phyloP scores from a whole-genome alignment of 1,139 yeast species.

The Petasospora fabianii region DNA sequence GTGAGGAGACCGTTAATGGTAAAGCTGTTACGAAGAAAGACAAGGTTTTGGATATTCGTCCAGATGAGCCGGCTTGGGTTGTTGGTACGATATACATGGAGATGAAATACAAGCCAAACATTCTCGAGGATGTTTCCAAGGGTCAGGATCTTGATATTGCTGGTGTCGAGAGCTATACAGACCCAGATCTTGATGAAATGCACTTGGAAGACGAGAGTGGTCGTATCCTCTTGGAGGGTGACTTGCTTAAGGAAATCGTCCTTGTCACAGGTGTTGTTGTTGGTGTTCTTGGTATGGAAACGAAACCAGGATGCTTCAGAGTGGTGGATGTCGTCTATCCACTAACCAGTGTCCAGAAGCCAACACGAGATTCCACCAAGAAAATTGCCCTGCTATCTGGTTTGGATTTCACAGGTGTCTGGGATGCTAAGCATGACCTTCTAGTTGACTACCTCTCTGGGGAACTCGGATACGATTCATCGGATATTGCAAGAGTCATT shows the following conservation, averaged over 20 bases:
- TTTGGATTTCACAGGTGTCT: constrained; percentile 45
- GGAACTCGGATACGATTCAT: constrained; percentile 45
- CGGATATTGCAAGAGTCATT: constrained; percentile 50
- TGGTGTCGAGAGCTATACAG: constrained; percentile 47
- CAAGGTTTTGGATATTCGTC: constrained; percentile 73
- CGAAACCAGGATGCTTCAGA: constrained; percentile 79
- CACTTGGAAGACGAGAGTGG: constrained; percentile 95
- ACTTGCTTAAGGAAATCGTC: constrained; percentile 42
- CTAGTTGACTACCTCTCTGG: constrained; percentile 73
- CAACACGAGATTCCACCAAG: constrained; percentile 24
- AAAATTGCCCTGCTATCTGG: constrained; percentile 75
- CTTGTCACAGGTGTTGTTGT: constrained; percentile 86
- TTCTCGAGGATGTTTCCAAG: constrained; percentile 72
- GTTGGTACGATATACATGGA: constrained; percentile 87
- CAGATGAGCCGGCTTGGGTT: constrained; percentile 78
- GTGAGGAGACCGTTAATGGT: constrained; percentile 43
- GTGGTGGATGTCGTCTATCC: constrained; percentile 81
- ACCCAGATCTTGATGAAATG: constrained; percentile 53
- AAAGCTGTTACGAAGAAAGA: constrained; percentile 37
- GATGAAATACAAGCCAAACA: constrained; percentile 78
- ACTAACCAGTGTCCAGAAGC: constrained; percentile 52
- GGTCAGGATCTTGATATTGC: constrained; percentile 27
- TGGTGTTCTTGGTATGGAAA: constrained; percentile 83
- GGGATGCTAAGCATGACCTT: constrained; percentile 49
- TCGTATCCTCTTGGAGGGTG: constrained; percentile 71